These are phyloP conservation scores for Neonectria sp. DNA, from an alignment of 2,329 filamentous ascomycete genomes.

Conservation along the genomic window DNA sequence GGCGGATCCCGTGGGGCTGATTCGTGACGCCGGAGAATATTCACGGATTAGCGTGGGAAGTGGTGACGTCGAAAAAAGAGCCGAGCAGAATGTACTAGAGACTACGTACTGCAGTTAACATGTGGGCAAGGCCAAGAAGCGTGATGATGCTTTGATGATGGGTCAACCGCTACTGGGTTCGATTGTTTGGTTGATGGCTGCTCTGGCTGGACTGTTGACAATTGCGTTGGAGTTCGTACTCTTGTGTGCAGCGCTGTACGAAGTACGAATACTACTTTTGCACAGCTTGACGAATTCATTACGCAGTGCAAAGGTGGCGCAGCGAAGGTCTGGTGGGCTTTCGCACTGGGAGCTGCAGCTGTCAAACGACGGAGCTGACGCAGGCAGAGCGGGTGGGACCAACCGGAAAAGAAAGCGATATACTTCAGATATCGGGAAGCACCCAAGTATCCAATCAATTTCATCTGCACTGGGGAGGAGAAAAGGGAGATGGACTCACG, in stretches of 20 bases:
- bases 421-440: not conserved
- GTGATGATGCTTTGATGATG: slow-evolving; percentile 9
- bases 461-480: not conserved
- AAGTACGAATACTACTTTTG: too few relatives aligned
- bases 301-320: slow-evolving; percentile 22
- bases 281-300: not conserved
- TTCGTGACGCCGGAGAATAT: not conserved
- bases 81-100: not conserved
- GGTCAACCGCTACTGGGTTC: not conserved
- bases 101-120: too few relatives aligned
- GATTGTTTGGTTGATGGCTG: not conserved
- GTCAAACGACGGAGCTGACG: slow-evolving; percentile 8
- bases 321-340: slow-evolving; percentile 2
- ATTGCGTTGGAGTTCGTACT: not conserved
- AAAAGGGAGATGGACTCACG: not conserved
- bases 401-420: not conserved
- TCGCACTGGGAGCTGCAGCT: not conserved
- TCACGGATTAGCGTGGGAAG: slow-evolving; percentile 14
- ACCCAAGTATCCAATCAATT: not conserved
- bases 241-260: too few relatives aligned
- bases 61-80: slow-evolving; percentile 25
- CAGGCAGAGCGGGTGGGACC: not conserved
- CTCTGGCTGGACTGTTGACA: not conserved
- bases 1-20: slow-evolving; percentile 6
- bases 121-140: not conserved